Conservation (phyloP, 108 stramenopile genomes). For the Parmales sp. region DNA sequence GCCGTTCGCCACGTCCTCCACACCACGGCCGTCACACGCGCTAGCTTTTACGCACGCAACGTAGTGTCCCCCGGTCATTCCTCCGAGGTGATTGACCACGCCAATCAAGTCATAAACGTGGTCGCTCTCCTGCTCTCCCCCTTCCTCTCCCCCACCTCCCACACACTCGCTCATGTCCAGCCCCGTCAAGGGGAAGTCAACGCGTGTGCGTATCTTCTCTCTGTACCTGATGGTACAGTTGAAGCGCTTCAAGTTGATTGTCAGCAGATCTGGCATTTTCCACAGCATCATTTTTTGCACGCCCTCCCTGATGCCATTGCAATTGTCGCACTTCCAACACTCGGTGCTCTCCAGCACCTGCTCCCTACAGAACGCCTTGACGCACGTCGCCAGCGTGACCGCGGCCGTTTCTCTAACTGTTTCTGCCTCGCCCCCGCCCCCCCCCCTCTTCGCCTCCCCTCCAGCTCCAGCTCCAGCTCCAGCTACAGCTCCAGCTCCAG, state of each 20-base stretch:
- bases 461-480: not conserved
- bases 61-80: conserved; percentile 93
- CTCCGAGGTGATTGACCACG: conserved; percentile 90
- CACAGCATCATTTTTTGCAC: conserved; percentile 75
- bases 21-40: conserved; percentile 80
- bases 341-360: conserved; percentile 58
- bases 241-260: conserved; percentile 91
- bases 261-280: conserved; percentile 79
- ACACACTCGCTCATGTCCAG: conserved; percentile 77
- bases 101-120: conserved; percentile 77
- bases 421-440: no score
- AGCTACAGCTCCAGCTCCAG: conserved; percentile 1
- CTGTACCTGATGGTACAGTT: conserved; percentile 78
- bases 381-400: conserved; percentile 62
- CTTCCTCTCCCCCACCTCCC: conserved; percentile 36
- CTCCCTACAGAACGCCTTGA: conserved; percentile 74
- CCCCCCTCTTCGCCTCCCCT: no score
- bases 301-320: conserved; percentile 73
- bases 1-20: conserved; percentile 62
- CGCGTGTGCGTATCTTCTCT: conserved; percentile 84
- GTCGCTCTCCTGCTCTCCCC: conserved; percentile 28
- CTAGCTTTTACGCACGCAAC: conserved; percentile 83
- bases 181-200: conserved; percentile 81
- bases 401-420: conserved; percentile 46
- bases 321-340: conserved; percentile 67